These are phyloP conservation scores for Posidonia oceanica DNA, from an alignment of 116 monocot species.

Conservation along the genomic window DNA sequence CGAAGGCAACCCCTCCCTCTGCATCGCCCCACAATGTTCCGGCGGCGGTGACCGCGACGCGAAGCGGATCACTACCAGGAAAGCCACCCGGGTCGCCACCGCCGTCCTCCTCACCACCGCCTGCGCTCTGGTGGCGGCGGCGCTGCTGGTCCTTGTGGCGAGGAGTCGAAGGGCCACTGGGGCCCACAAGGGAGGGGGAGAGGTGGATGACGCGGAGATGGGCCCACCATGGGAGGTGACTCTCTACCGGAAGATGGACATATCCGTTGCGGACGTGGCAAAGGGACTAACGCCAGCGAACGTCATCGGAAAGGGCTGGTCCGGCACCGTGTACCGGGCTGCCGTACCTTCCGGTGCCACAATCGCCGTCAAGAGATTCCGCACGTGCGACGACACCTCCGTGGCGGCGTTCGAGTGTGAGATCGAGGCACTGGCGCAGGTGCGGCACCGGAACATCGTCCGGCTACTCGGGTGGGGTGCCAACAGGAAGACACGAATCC, in stretches of 20 bases:
- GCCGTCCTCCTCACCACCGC: slow-evolving; percentile 44
- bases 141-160: slow-evolving; percentile 18
- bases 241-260: slow-evolving; percentile 68
- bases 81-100: slow-evolving; percentile 28
- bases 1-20: slow-evolving; percentile 52
- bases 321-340: slow-evolving; percentile 54
- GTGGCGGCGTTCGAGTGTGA: slow-evolving; percentile 32
- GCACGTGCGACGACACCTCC: slow-evolving; percentile 29
- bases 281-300: slow-evolving; percentile 33
- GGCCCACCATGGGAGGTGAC: slow-evolving; percentile 73
- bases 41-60: not conserved
- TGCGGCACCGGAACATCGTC: slow-evolving; percentile 52
- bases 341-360: slow-evolving; percentile 22
- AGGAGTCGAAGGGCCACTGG: not conserved
- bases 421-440: slow-evolving; percentile 34
- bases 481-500: slow-evolving; percentile 36
- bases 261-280: slow-evolving; percentile 36
- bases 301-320: slow-evolving; percentile 51
- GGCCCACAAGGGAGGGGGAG: not conserved
- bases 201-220: slow-evolving; percentile 35
- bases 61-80: not conserved
- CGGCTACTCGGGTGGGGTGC: slow-evolving; percentile 41
- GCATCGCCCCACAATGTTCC: slow-evolving; percentile 27
- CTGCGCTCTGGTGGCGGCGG: slow-evolving; percentile 18
- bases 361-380: slow-evolving; percentile 75